Conservation (phyloP, 768 basidiomycete genomes). For the Dioszegia hungarica region DNA sequence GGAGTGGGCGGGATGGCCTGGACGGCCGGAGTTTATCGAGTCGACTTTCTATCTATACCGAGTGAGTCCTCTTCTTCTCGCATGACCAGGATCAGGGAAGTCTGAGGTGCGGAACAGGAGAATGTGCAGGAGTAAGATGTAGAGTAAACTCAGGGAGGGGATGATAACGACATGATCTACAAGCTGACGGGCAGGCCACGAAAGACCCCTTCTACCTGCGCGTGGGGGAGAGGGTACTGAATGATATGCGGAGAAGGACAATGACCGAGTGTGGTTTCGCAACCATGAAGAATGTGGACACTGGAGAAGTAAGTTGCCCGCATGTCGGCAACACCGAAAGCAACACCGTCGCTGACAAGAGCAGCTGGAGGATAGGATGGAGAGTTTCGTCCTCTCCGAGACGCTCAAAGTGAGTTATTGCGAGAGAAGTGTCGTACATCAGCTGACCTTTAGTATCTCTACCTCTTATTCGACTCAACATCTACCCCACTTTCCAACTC, state of each 20-base stretch:
- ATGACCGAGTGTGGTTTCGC: slow-evolving; percentile 83
- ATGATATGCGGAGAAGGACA: slow-evolving; percentile 67
- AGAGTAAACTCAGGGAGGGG: no score
- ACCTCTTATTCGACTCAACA: slow-evolving; percentile 70
- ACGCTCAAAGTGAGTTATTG: slow-evolving; percentile 66
- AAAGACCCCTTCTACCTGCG: slow-evolving; percentile 87
- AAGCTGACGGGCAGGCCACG: slow-evolving; percentile 64
- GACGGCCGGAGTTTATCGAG: slow-evolving; percentile 74
- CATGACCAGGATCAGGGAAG: no score
- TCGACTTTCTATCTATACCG: slow-evolving; percentile 94
- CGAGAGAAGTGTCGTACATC: not conserved
- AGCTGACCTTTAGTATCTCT: slow-evolving; percentile 66
- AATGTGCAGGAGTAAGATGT: no score
- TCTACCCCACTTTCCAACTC: slow-evolving; percentile 73
- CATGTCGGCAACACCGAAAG: no score
- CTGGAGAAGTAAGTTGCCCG: slow-evolving; percentile 37
- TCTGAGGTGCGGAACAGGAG: no score
- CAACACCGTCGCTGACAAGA: slow-evolving; percentile 53
- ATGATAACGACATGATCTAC: not conserved
- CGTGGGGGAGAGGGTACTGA: slow-evolving; percentile 76
- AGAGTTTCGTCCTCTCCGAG: slow-evolving; percentile 90
- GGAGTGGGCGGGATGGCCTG: slow-evolving; percentile 48
- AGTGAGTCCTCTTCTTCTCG: no score
- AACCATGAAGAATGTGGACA: slow-evolving; percentile 70
- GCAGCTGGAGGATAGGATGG: slow-evolving; percentile 87